Evolutionary conservation across 2,329 filamentous ascomycete genomes (phyloP), one percentile per base, ranked within the genome.

Genomic region (Ophiostoma novo-ulmi): DNA sequence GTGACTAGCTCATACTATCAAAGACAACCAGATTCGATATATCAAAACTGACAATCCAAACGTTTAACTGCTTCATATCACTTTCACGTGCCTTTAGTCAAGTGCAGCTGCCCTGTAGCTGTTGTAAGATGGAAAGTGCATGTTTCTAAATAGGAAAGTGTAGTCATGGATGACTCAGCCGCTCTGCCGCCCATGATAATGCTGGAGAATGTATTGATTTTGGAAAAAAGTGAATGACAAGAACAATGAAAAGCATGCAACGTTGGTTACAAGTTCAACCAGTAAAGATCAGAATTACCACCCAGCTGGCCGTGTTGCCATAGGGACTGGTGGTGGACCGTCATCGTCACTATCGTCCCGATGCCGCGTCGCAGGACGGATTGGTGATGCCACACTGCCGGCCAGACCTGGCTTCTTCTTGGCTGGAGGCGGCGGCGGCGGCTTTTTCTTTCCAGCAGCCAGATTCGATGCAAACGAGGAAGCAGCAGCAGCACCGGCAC

Each of bases 261-360:
- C 31, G n/a, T 26, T n/a, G 20, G 48, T n/a, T 55, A 55, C 10
- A 55, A n/a, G 48, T 17, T n/a, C 48, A n/a, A 55, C 26, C 10
- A 22, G 22, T 52, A 52, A 5, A 14, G 26, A 20, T 10, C 61
- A 4, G 13, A 14, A 22, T 71, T 26, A 75, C 72, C 73, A 74
- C 3, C 68, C 55, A 8, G 78, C 80, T 4, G 85, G 85, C 70
- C 82, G 81, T 2, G 85, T 85, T 68, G 81, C 78, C 77, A 84
- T 76, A 17, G 86, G 86, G 61, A 88, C 79, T 0, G 85, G 85
- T 5, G 86, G 86, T 11, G 84, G 83, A 20, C 74, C 76, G 63
- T 77, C 79, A 5, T 76, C 78, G 55, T 77, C 76, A 7, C 74
- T 75, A 63, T 77, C 79, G 5, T 76, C 78, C 52, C 77, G 75